Evolutionary conservation across 2,329 filamentous ascomycete genomes (phyloP).

Genomic region (Diaporthe sp.): DNA sequence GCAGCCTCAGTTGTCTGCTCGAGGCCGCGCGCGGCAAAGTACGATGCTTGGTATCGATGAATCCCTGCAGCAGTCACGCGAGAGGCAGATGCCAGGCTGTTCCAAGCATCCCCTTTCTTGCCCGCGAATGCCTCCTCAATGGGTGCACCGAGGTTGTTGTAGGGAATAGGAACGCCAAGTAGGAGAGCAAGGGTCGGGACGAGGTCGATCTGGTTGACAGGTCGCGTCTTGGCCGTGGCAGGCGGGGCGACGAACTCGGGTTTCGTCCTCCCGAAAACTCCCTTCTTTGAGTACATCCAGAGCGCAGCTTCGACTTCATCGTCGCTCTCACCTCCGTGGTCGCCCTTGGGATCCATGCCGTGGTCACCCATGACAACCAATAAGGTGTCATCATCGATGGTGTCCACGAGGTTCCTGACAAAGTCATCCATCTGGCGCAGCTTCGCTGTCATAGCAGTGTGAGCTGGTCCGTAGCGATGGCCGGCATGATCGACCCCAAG

Average conservation of each 20-base stretch:
- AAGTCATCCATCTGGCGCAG: slow-evolving; percentile 90
- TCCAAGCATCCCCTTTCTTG: slow-evolving; percentile 74
- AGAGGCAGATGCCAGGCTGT: slow-evolving; percentile 81
- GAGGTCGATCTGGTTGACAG: slow-evolving; percentile 89
- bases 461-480: slow-evolving; percentile 93
- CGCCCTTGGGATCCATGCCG: slow-evolving; percentile 96
- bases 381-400: slow-evolving; percentile 85
- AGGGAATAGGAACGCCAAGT: slow-evolving; percentile 91
- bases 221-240: slow-evolving; percentile 79
- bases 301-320: slow-evolving; percentile 94
- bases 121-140: slow-evolving; percentile 95
- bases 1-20: slow-evolving; percentile 68
- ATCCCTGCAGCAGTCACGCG: slow-evolving; percentile 86
- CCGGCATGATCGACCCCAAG: slow-evolving; percentile 97
- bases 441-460: slow-evolving; percentile 91
- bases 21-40: slow-evolving; percentile 78
- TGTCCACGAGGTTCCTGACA: slow-evolving; percentile 75
- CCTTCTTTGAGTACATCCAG: slow-evolving; percentile 97
- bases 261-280: slow-evolving; percentile 82
- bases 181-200: slow-evolving; percentile 92
- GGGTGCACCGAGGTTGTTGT: slow-evolving; percentile 92
- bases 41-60: slow-evolving; percentile 87
- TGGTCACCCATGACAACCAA: slow-evolving; percentile 99
- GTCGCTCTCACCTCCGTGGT: slow-evolving; percentile 98
- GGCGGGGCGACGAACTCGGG: slow-evolving; percentile 68